Evolutionary conservation across 1,139 yeast genomes (phyloP).

Genomic region (Kurtzmaniella quercitrusa): DNA sequence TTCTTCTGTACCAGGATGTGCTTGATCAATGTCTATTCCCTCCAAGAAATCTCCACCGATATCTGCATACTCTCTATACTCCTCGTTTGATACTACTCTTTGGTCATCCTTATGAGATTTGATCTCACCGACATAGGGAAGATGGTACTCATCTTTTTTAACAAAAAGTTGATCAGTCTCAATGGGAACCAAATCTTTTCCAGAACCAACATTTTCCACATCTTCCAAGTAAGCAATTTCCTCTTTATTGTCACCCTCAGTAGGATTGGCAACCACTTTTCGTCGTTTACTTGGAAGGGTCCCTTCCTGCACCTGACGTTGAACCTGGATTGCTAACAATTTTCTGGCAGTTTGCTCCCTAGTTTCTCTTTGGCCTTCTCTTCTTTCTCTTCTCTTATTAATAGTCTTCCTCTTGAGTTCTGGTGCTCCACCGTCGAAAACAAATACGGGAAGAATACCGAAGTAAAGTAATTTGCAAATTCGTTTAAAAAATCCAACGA

Average conservation of each 20-base stretch:
- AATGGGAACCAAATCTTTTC: not conserved
- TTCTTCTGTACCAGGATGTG: constrained; percentile 67
- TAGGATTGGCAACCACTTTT: constrained; percentile 4
- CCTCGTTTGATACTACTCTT: constrained; percentile 72
- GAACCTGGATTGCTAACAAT: constrained; percentile 75
- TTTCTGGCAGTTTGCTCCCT: constrained; percentile 76
- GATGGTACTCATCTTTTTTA: constrained; percentile 74
- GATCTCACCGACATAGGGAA: constrained; percentile 58
- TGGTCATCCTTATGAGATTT: constrained; percentile 49
- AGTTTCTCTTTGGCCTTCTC: constrained; percentile 71
- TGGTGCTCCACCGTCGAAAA: constrained; percentile 98
- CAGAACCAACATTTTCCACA: constrained; percentile 40
- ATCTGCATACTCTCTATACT: constrained; percentile 56
- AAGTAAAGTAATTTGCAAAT: constrained; percentile 85
- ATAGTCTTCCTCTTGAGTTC: constrained; percentile 75
- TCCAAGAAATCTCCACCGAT: constrained; percentile 66
- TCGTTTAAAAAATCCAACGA: constrained; percentile 90
- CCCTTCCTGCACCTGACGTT: constrained; percentile 37
- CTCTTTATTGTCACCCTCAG: constrained; percentile 8
- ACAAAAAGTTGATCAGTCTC: constrained; percentile 16
- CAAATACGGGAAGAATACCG: constrained; percentile 91
- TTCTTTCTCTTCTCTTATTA: constrained; percentile 58
- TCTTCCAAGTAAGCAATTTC: constrained; percentile 24
- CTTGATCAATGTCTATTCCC: constrained; percentile 62
- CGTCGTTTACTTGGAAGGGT: constrained; percentile 1